Evolutionary conservation across 1,284 basidiomycete genomes (phyloP), one percentile per base, ranked within the genome.

Genomic region (Rhodotorula sp.): DNA sequence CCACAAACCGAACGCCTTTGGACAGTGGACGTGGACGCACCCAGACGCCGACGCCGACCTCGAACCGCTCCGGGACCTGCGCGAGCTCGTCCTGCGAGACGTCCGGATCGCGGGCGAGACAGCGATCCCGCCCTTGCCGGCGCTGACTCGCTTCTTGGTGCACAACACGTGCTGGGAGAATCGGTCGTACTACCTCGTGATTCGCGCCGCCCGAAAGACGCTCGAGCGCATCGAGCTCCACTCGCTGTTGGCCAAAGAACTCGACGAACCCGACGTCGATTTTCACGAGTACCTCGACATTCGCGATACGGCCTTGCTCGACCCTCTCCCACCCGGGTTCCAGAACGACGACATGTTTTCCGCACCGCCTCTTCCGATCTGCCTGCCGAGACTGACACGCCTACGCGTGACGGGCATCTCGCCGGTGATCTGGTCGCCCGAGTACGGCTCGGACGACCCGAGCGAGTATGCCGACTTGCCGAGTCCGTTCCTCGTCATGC

Each of bases 151-250:
- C 1, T 31, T 76, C 48, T 3, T 5, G 0, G 58, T 71, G 8
- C 4, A 19, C 1, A 23, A 62, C 60, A 47, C 80, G 78, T 15
- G 72, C 76, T 60, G 77, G 76, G 54, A 80, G 57, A 60, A 78
- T 68, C 57, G 69, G 57, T 54, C 77, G 67, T n/a, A 77, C 80
- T 43, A 82, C 80, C 65, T 81, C 80, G 64, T 83, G 77, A 58
- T 78, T 50, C 47, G 73, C 60, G 62, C 76, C 69, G 45, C 57
- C 2, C 69, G 74, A 34, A 48, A 26, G 21, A 71, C 69, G 8
- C 69, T 75, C 50, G 38, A 62, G 3, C 15, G n/a, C n/a, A 48
- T 72, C 61, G 18, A 31, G 2, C 26, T 52, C 28, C 1, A 14
- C 49, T 34, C 69, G 38, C 28, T 76, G 38, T 1, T 10, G 19